phyloP scores from a whole-genome alignment of 768 basidiomycete genomes.

The Rhodotorula graminis region DNA sequence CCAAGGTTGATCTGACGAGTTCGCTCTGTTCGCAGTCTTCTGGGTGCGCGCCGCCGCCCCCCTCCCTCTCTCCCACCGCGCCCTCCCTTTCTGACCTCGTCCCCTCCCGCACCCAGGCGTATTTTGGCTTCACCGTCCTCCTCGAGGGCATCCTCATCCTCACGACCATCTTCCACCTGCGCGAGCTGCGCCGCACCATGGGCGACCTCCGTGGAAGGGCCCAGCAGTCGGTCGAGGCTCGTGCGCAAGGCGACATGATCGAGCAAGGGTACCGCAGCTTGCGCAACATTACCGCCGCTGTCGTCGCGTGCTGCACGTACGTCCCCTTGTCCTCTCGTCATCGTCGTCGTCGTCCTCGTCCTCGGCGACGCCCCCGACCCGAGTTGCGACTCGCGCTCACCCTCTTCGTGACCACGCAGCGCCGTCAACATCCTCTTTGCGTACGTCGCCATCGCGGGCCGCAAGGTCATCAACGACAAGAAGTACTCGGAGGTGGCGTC shows the following conservation, averaged over 20 bases:
- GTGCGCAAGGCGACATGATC: constrained; percentile 7
- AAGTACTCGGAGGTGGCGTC: constrained; percentile 6
- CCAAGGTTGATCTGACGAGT: too few relatives aligned
- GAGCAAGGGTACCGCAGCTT: constrained; percentile 10
- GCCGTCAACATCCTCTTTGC: constrained; percentile 25
- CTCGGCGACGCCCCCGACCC: too few relatives aligned
- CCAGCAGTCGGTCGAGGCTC: constrained; percentile 6
- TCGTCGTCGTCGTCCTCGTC: too few relatives aligned
- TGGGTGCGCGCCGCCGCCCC: too few relatives aligned
- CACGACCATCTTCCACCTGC: constrained; percentile 11
- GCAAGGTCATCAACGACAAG: constrained; percentile 9
- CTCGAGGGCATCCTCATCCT: constrained; percentile 4
- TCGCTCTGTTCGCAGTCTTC: too few relatives aligned
- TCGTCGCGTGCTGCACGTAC: neutral
- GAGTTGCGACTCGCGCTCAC: too few relatives aligned
- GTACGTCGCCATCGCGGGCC: constrained; percentile 1
- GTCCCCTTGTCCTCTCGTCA: neutral
- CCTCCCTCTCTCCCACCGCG: neutral
- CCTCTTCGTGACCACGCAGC: too few relatives aligned
- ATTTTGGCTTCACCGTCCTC: neutral
- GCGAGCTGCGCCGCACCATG: constrained; percentile 24
- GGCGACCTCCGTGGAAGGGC: constrained; percentile 5
- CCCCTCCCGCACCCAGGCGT: neutral
- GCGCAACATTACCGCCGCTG: neutral
- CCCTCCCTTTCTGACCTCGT: neutral